Base-by-base conservation (phyloP, 129 eudicot species). In the Lactuca saligna region DNA sequence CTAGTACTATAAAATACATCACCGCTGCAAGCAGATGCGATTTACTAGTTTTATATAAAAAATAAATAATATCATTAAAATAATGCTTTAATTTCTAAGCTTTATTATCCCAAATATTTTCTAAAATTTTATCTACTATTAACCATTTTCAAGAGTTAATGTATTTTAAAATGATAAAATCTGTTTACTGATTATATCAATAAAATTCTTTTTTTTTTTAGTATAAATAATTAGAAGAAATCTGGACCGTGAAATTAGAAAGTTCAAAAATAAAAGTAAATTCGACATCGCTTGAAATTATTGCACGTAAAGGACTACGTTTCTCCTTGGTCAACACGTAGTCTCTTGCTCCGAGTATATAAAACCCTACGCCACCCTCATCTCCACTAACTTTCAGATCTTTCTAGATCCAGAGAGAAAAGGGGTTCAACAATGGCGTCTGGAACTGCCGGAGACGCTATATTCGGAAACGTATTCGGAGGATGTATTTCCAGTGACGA, bases 401-500 rank as follows among this genome's bases (percentile, higher is more conserved):
- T 75, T 60, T 54, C 70, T 6, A 63, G 70, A 80, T 75, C 80
- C 65, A 31, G 38, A 74, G 49, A 48, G 50, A 70, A 29, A 71
- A 38, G 12, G 55, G 13, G 1, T 46, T 9, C 70, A 16, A 11
- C 62, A 17, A 83, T 84, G 88, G 80, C 85, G 67, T 72, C 85
- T 10, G 82, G 78, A 50, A 61, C 78, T n/a, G 73, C 79, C 29
- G 87, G 87, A 41, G 85, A 77, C 13, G 69, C 81, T 4, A 25
- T 73, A 0, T 60, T 84, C 74, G 77, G 77, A 4, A 65, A 72
- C 57, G 69, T 66, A 15, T 63, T 42, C 41, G 77, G 77, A 32
- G 89, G 87, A 7, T 79, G 79, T 66, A 84, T 87, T 11, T 74
- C 84, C 55, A 78, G 72, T 63, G 70, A 73, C 32, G 83, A 79